phyloP scores from a whole-genome alignment of 257 asterid species.

The Eucommia ulmoides region DNA sequence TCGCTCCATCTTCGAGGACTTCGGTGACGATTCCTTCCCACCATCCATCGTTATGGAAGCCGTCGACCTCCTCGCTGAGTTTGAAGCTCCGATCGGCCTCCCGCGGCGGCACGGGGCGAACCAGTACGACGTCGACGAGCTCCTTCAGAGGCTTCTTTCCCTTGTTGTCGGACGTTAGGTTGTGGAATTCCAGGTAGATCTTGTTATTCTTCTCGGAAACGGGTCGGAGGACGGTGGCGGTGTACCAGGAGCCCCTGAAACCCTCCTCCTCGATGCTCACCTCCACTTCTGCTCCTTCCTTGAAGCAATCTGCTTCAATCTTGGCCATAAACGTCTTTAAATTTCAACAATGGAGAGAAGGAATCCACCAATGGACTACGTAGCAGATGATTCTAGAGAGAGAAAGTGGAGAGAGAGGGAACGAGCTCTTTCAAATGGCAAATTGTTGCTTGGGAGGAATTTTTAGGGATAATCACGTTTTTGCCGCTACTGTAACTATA shows the following conservation, averaged over 20 bases:
- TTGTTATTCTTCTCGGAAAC: neutral
- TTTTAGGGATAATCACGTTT: too few relatives aligned
- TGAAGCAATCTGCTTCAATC: too few relatives aligned
- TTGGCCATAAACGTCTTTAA: too few relatives aligned
- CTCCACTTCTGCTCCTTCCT: neutral
- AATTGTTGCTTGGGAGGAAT: too few relatives aligned
- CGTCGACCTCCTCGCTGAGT: constrained; percentile 3
- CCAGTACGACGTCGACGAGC: neutral
- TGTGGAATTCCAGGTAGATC: neutral
- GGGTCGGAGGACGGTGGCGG: neutral
- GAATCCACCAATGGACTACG: too few relatives aligned
- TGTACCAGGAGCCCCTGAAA: neutral
- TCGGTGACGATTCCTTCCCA: neutral
- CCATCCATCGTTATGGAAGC: neutral
- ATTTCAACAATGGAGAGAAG: too few relatives aligned
- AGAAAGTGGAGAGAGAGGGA: too few relatives aligned
- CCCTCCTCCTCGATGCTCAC: neutral
- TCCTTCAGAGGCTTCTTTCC: neutral
- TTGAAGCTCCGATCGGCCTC: neutral
- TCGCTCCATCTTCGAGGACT: neutral
- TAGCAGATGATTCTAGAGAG: too few relatives aligned
- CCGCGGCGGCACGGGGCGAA: neutral
- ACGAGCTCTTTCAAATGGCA: too few relatives aligned
- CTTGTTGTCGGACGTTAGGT: neutral
- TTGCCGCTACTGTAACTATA: too few relatives aligned